Conservation (phyloP, 1,284 basidiomycete genomes). For the Ustilago loliicola region DNA sequence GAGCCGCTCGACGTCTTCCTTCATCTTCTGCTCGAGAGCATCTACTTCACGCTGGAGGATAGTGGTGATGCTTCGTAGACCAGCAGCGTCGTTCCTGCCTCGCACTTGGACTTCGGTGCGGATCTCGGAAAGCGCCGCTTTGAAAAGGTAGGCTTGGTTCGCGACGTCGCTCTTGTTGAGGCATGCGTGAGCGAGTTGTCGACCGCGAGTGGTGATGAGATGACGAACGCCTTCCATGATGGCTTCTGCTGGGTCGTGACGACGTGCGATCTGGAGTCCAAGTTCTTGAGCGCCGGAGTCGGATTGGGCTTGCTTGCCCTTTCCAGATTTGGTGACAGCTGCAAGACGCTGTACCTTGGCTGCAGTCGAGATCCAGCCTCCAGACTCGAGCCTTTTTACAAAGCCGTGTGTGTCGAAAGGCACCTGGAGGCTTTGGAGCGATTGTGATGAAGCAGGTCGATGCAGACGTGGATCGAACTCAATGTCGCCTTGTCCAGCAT, state of each 20-base stretch:
- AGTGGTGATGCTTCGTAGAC: slow-evolving; percentile 81
- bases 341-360: slow-evolving; percentile 21
- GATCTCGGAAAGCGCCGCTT: slow-evolving; percentile 90
- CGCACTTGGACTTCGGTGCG: slow-evolving; percentile 87
- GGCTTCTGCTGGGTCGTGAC: slow-evolving; percentile 67
- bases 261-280: slow-evolving; percentile 37
- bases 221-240: slow-evolving; percentile 89
- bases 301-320: slow-evolving; percentile 27
- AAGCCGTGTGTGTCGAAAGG: slow-evolving; percentile 66
- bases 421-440: slow-evolving; percentile 49
- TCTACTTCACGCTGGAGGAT: slow-evolving; percentile 90
- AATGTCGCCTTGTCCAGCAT: slow-evolving; percentile 17
- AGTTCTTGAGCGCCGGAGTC: slow-evolving; percentile 22
- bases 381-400: slow-evolving; percentile 59
- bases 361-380: slow-evolving; percentile 54
- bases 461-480: slow-evolving; percentile 31
- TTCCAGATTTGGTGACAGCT: slow-evolving; percentile 17
- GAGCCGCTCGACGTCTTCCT: slow-evolving; percentile 88
- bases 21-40: slow-evolving; percentile 87
- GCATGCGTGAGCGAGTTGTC: slow-evolving; percentile 80
- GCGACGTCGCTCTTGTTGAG: slow-evolving; percentile 83
- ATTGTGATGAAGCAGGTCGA: slow-evolving; percentile 34
- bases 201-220: slow-evolving; percentile 81
- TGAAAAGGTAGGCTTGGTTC: slow-evolving; percentile 88
- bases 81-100: slow-evolving; percentile 86